phyloP scores from a whole-genome alignment of 2,329 filamentous ascomycete genomes.

The Dendrostoma leiphaemia region DNA sequence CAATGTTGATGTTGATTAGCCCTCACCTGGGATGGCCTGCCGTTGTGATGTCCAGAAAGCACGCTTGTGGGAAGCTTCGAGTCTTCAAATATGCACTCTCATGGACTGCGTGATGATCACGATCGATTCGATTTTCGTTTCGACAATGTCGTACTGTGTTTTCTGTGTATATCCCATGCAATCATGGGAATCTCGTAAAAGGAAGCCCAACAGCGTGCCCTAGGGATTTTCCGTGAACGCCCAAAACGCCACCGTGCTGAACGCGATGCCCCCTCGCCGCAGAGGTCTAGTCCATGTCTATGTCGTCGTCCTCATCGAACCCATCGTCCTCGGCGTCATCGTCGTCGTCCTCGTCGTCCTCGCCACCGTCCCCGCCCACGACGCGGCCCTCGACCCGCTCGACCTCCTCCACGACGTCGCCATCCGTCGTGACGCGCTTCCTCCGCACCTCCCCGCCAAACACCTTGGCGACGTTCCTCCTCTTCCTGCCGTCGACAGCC shows the following conservation, averaged over 20 bases:
- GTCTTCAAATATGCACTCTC: too few relatives aligned
- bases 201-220: constrained; percentile 11
- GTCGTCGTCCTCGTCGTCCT: constrained; percentile 24
- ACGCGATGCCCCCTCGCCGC: neutral
- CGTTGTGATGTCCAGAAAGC: too few relatives aligned
- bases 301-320: constrained; percentile 35
- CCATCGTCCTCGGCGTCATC: constrained; percentile 33
- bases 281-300: constrained; percentile 41
- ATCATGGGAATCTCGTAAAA: constrained; percentile 7
- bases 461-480: constrained; percentile 31
- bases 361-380: constrained; percentile 29
- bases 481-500: constrained; percentile 25
- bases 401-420: constrained; percentile 39
- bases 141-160: neutral
- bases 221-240: constrained; percentile 29
- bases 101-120: too few relatives aligned
- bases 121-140: neutral
- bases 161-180: constrained; percentile 1
- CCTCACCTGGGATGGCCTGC: too few relatives aligned
- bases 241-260: constrained; percentile 19
- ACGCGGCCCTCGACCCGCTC: constrained; percentile 16
- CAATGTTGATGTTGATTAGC: too few relatives aligned
- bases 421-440: constrained; percentile 36
- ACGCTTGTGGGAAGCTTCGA: too few relatives aligned
- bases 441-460: constrained; percentile 40